A percentile compares a stretch with the other conserved stretches of the same genome.
Conservation (phyloP, 139 green algal species). For the Mesotaenium endlicherianum region DNA sequence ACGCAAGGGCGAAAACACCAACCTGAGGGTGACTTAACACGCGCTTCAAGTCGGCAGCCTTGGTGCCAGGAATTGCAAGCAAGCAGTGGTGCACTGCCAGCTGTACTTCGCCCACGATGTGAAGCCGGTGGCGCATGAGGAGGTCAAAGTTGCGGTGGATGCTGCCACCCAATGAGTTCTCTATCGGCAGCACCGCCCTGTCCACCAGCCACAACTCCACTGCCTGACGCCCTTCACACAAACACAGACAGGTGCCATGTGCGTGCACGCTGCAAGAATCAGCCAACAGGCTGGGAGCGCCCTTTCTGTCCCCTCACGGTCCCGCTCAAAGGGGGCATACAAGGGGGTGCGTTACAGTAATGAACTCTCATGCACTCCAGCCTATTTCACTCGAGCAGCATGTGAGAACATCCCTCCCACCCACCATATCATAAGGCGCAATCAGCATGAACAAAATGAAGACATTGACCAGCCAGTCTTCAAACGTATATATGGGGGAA, state of each 20-base stretch:
- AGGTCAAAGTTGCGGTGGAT: slow-evolving; percentile 90
- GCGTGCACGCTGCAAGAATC: no score
- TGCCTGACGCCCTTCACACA: neutral
- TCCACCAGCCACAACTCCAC: slow-evolving; percentile 70
- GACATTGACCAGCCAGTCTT: no score
- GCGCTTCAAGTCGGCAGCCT: slow-evolving; percentile 71
- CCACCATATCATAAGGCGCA: no score
- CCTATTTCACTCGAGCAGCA: no score
- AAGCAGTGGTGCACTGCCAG: slow-evolving; percentile 92
- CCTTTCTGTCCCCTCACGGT: no score
- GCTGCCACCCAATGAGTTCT: slow-evolving; percentile 79
- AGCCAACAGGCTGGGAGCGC: no score
- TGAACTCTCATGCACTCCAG: no score
- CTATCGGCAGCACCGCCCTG: slow-evolving; percentile 73
- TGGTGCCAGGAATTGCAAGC: slow-evolving; percentile 81
- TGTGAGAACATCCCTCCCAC: no score
- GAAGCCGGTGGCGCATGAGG: slow-evolving; percentile 66
- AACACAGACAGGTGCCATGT: neutral
- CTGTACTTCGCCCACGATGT: slow-evolving; percentile 71
- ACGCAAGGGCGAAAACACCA: neutral
- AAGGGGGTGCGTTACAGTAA: no score
- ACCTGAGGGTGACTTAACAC: slow-evolving; percentile 91
- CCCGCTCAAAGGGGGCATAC: no score
- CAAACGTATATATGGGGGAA: no score
- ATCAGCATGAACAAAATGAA: no score